These are phyloP conservation scores for Macrophomina pseudophaseolina DNA, from an alignment of 2,329 filamentous ascomycete species.

Conservation along the genomic window DNA sequence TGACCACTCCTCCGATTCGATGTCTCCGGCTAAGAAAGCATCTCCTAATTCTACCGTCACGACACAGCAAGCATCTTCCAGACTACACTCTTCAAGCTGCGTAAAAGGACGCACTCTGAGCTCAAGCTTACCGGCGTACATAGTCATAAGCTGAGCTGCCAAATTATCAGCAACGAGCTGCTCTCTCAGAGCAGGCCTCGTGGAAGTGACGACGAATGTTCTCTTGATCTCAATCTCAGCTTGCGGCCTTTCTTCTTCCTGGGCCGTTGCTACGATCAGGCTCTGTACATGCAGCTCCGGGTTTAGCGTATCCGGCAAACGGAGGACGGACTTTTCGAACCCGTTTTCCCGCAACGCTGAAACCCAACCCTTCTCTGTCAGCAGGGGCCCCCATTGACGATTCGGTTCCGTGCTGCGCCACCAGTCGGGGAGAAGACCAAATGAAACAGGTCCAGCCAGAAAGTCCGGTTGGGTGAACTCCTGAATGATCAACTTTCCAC, in stretches of 20 bases:
- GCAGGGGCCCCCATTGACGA: slow-evolving; percentile 11
- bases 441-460: neutral
- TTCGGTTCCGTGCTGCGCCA: slow-evolving; percentile 25
- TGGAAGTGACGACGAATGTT: slow-evolving; percentile 12
- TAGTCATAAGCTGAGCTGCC: slow-evolving; percentile 19
- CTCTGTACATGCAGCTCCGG: slow-evolving; percentile 15
- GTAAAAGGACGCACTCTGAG: slow-evolving; percentile 8
- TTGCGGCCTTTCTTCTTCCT: slow-evolving; percentile 2
- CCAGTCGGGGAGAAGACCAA: slow-evolving; percentile 26
- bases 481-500: slow-evolving; percentile 49
- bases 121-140: slow-evolving; percentile 28
- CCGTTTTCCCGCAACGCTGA: slow-evolving; percentile 6
- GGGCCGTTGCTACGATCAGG: slow-evolving; percentile 6
- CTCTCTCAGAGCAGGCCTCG: slow-evolving; percentile 1
- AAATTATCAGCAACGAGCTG: slow-evolving; percentile 20
- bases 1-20: slow-evolving; percentile 9
- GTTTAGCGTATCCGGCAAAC: slow-evolving; percentile 11
- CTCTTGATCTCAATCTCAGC: slow-evolving; percentile 12
- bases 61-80: slow-evolving; percentile 2
- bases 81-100: slow-evolving; percentile 2
- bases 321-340: slow-evolving; percentile 10
- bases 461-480: slow-evolving; percentile 24
- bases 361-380: slow-evolving; percentile 13
- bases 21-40: slow-evolving; percentile 5
- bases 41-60: slow-evolving; percentile 3